phyloP scores from a whole-genome alignment of 176 grass and related monocot genomes.

The Avena sativa region DNA sequence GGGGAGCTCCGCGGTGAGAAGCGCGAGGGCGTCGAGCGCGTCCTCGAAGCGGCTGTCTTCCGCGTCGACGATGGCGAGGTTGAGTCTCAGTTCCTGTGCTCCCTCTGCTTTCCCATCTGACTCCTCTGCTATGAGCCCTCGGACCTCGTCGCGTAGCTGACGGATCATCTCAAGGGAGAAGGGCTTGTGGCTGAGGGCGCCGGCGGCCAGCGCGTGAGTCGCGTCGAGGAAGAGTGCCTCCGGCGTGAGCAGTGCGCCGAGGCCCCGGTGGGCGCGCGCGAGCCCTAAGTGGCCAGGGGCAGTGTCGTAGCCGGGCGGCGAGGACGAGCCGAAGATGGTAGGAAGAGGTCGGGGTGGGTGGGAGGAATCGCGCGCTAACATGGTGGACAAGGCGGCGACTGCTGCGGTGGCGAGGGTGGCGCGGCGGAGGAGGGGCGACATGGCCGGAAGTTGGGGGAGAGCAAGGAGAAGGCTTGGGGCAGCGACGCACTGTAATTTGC shows the following conservation, averaged over 20 bases:
- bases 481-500: not conserved
- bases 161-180: not conserved
- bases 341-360: not conserved
- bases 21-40: not conserved
- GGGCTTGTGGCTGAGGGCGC: not conserved
- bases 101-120: not conserved
- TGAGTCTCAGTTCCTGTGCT: not conserved
- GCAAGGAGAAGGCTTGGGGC: not conserved
- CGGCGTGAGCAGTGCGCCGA: not conserved
- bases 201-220: not conserved
- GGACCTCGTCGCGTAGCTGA: not conserved
- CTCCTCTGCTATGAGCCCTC: not conserved
- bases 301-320: not conserved
- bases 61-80: not conserved
- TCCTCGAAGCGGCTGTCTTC: not conserved
- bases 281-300: not conserved
- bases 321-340: not conserved
- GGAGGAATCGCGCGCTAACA: not conserved
- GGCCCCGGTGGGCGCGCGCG: not conserved
- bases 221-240: not conserved
- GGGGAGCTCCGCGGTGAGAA: not conserved
- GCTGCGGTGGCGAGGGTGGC: not conserved
- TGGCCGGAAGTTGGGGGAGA: not conserved
- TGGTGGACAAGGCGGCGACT: not conserved
- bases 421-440: not conserved